A percentile compares a stretch with the other conserved stretches of the same genome.
These are phyloP conservation scores for Diutina mesorugosa DNA, from an alignment of 1,139 yeast species.

Conservation along the genomic window DNA sequence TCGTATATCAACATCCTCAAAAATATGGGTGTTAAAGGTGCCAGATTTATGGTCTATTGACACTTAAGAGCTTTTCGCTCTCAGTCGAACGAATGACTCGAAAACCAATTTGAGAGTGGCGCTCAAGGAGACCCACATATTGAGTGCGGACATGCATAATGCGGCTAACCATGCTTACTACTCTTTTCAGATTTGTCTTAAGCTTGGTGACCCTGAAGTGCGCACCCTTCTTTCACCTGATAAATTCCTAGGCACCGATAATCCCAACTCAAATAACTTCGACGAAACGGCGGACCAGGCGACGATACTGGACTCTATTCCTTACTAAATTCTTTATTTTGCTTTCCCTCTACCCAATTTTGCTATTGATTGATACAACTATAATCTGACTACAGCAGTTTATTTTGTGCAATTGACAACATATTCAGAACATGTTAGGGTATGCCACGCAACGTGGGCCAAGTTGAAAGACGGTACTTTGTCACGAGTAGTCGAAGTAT, in stretches of 20 bases:
- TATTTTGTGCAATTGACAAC: too few species aligned
- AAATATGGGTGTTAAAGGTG: background rate
- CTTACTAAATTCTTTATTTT: too few species aligned
- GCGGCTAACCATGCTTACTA: constrained; percentile 79
- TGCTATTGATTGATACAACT: too few species aligned
- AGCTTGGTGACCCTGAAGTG: constrained; percentile 40
- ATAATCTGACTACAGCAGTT: too few species aligned
- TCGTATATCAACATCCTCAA: constrained; percentile 15
- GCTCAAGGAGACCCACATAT: background rate
- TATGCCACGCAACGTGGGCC: too few species aligned
- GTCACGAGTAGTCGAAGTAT: background rate
- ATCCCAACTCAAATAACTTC: too few species aligned
- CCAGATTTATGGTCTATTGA: constrained; percentile 19
- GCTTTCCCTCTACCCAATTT: too few species aligned
- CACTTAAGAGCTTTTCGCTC: constrained; percentile 30
- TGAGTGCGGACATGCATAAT: constrained; percentile 37
- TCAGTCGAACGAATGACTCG: background rate
- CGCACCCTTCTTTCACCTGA: constrained; percentile 20
- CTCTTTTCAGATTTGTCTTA: constrained; percentile 42
- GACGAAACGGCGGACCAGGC: too few species aligned
- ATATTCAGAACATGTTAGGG: too few species aligned
- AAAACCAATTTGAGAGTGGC: background rate
- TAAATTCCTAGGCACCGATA: background rate
- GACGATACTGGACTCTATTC: too few species aligned
- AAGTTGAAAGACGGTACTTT: background rate